phyloP scores from a whole-genome alignment of 257 asterid species.

The Solanum pimpinellifolium region DNA sequence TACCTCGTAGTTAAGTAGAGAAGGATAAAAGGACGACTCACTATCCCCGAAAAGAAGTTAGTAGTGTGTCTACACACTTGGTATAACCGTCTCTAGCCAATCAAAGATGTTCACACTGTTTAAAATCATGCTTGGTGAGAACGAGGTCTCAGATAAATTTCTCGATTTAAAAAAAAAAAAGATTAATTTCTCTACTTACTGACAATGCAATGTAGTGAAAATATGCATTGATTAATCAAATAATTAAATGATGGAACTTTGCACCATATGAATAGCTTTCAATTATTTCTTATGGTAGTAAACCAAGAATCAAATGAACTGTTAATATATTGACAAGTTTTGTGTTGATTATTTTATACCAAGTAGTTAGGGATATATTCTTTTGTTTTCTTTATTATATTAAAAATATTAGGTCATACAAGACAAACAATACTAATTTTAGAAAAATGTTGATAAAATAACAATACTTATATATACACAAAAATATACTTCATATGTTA shows the following conservation, averaged over 20 bases:
- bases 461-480: not conserved
- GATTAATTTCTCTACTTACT: not conserved
- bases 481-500: not conserved
- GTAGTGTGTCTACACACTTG: not conserved
- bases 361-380: not conserved
- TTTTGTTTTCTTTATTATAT: not conserved
- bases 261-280: not conserved
- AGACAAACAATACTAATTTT: not conserved
- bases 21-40: not conserved
- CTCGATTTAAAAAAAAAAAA: not conserved
- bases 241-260: not conserved
- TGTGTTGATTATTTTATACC: not conserved
- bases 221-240: too few species aligned
- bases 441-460: too few species aligned
- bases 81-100: not conserved
- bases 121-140: not conserved
- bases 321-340: not conserved
- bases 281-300: not conserved
- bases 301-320: not conserved
- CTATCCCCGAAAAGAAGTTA: not conserved
- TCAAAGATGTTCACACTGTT: not conserved
- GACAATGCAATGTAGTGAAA: not conserved
- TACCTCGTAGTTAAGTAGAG: not conserved
- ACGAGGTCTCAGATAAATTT: not conserved
- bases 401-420: not conserved